A percentile compares a stretch with the other conserved stretches of the same genome.
Conservation (phyloP, 768 basidiomycete genomes). For the Lactifluus subvellereus region DNA sequence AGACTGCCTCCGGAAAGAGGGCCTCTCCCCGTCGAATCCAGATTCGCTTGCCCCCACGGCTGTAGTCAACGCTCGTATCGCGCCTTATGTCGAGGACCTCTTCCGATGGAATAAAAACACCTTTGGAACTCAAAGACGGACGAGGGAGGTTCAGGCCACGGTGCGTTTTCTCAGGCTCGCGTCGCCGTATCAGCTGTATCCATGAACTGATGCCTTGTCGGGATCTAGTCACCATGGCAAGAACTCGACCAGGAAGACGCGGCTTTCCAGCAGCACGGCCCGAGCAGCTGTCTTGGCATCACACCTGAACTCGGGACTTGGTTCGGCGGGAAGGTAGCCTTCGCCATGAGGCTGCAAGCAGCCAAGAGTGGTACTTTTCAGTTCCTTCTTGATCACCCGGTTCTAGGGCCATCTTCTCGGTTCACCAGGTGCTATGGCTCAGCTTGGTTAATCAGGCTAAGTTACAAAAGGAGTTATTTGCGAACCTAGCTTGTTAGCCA, state of each 20-base stretch:
- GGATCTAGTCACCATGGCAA: conserved; percentile 51
- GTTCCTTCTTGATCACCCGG: conserved; percentile 43
- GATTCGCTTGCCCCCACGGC: neutral
- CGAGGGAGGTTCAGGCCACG: conserved; percentile 7
- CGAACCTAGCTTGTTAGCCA: conserved; percentile 27
- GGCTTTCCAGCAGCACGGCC: conserved; percentile 31
- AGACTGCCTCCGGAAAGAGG: conserved; percentile 24
- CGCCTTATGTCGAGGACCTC: neutral
- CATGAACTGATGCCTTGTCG: neutral
- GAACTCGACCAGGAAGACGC: conserved; percentile 55
- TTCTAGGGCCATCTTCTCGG: conserved; percentile 50
- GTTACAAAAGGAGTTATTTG: conserved; percentile 33
- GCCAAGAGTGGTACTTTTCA: conserved; percentile 27
- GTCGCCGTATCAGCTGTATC: conserved; percentile 11
- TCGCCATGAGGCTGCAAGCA: conserved; percentile 38
- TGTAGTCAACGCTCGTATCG: neutral
- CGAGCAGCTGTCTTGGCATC: conserved; percentile 39
- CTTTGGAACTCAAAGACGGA: neutral
- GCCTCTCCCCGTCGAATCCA: neutral
- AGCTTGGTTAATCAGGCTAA: conserved; percentile 47
- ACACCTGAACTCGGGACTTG: conserved; percentile 35
- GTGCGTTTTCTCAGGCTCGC: conserved; percentile 18
- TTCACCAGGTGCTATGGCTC: conserved; percentile 61
- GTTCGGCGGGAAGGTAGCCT: conserved; percentile 60
- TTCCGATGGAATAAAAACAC: neutral